Evolutionary conservation across 768 basidiomycete genomes (phyloP).

Genomic region (Russula virescens): DNA sequence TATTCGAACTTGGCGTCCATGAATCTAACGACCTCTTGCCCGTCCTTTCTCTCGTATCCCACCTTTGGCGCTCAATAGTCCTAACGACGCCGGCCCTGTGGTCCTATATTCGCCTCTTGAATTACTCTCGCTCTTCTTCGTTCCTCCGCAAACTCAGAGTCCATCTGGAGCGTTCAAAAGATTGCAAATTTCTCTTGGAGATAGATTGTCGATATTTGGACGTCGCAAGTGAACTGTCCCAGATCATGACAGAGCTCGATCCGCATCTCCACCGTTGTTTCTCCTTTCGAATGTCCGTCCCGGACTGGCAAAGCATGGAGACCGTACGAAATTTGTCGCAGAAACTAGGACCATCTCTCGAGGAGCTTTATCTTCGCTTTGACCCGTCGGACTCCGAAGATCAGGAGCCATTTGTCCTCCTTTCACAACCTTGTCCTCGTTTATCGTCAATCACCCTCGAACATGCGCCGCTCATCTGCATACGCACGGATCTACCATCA

Average conservation of each 20-base stretch:
- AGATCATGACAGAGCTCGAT: conserved; percentile 27
- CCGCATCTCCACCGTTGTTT: conserved; percentile 31
- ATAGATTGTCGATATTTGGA: conserved; percentile 30
- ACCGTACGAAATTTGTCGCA: conserved; percentile 25
- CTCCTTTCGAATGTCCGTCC: conserved; percentile 29
- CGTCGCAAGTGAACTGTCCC: conserved; percentile 22
- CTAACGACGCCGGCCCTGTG: conserved; percentile 29
- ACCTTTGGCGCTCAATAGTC: conserved; percentile 27
- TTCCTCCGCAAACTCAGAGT: conserved; percentile 29
- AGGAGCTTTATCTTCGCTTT: conserved; percentile 29
- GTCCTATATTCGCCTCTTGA: conserved; percentile 31
- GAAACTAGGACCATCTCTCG: conserved; percentile 28
- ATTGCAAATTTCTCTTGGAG: conserved; percentile 29
- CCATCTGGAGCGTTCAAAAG: conserved; percentile 28
- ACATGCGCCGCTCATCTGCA: conserved; percentile 29
- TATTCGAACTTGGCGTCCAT: conserved; percentile 31
- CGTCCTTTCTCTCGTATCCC: conserved; percentile 28
- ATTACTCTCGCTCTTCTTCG: conserved; percentile 25
- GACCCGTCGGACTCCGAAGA: conserved; percentile 29
- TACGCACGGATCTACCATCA: conserved; percentile 27
- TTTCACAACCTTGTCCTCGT: conserved; percentile 28
- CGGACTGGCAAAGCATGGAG: conserved; percentile 30
- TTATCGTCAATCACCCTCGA: conserved; percentile 29
- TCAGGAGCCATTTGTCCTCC: conserved; percentile 25
- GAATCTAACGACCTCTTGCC: conserved; percentile 26